Evolutionary conservation across 495 filamentous ascomycete genomes (phyloP), one percentile per base, ranked within the genome.

Genomic region (Amniculicola lignicola): DNA sequence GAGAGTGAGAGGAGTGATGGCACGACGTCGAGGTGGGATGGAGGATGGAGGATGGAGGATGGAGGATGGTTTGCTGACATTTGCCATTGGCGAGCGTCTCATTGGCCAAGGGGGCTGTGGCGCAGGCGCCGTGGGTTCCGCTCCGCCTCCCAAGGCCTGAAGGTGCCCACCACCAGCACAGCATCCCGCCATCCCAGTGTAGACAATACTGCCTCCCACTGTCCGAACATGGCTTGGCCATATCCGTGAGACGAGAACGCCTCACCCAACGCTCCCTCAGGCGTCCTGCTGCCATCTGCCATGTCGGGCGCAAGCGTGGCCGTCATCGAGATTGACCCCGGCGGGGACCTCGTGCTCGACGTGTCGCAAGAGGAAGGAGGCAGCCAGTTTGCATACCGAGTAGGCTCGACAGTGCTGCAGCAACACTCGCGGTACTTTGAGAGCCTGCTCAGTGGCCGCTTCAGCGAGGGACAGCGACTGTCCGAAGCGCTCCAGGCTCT

Each of bases 401-500:
- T 77, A 33, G 63, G 66, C 23, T 57, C 69, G 0, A 56, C 62
- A 9, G 58, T 62, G 0, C 59, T 76, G 21, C 78, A 70, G 58
- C 62, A 71, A 33, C 64, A 74, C 38, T 86, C 83, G 0, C 74
- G 72, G 43, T 87, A 85, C 63, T 87, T 87, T 57, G 69, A 69
- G 42, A 75, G 70, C 31, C 72, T 86, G 6, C 72, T 87, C 31
- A 67, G 66, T 45, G 65, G 66, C 33, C 67, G 66, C 7, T 84
- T 83, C 60, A 64, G 69, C 12, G 82, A 83, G 60, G 81, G 75
- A 1, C 68, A 65, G 16, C 53, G 69, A 14, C 68, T 84, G 12
- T 63, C 67, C 3, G 70, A 67, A 24, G 67, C 69, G n/a, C 67
- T 79, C 16, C 66, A 69, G 54, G 57, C 24, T 70, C 67, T 80